Base-by-base conservation (phyloP, 2,329 filamentous ascomycete genomes). In the Colletotrichum tamarilloi region DNA sequence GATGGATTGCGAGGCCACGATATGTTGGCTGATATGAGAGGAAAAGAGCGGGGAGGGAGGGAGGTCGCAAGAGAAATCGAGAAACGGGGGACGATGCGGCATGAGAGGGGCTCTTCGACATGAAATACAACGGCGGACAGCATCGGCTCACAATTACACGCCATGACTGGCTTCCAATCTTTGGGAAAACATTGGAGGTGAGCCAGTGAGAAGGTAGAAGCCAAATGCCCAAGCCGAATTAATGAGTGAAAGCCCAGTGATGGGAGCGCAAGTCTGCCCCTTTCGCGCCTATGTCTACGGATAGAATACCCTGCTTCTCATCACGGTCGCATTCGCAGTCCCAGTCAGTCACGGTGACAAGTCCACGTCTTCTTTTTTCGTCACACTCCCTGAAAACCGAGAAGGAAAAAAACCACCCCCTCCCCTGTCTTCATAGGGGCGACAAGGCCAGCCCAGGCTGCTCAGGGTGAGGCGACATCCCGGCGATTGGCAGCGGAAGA, bases 401-500 rank as follows among this genome's bases (percentile, higher is more conserved):
- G 30, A 32, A 11, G 30, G 3, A 5, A 11, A 35, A 22, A n/a
- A 57, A 24, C 19, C 35, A 38, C 60, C 46, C 30, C 58, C 22
- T 32, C 38, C 35, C 68, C 62, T 56, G 28, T 49, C 4, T 49
- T 22, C 42, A 19, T 49, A 53, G 35, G 63, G 68, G 49, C 58
- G 59, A 56, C 70, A 24, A 64, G 66, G 46, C 66, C 46, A 72
- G 57, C 53, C 68, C 64, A 72, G 68, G 56, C 64, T 57, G 30
- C 55, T 55, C 30, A 64, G 22, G 60, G 24, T 60, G 58, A 32
- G 70, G 70, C 70, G 70, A 64, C 59, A 70, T 42, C 38, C 53
- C 46, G 52, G 67, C 60, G 66, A 73, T 73, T 73, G 70, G 70
- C 32, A 46, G 28, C 32, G 70, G 35, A 60, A 26, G 59, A 70